Base-by-base conservation (phyloP, 495 filamentous ascomycete species). In the Daldinia bambusicola region DNA sequence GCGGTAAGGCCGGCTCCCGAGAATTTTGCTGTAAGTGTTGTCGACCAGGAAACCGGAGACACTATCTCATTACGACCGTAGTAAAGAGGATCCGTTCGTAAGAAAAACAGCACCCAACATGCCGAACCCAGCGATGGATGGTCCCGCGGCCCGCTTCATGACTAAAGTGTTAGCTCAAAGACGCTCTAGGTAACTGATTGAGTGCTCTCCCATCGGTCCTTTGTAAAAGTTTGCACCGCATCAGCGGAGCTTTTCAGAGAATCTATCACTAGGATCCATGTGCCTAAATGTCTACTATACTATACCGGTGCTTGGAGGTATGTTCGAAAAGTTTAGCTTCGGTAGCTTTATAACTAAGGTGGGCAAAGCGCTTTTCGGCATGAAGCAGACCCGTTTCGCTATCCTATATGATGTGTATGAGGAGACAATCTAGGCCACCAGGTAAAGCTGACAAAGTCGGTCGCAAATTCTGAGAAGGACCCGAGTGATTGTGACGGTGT, bases 111-210 rank as follows among this genome's bases (percentile, higher is more conserved):
- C 60, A 68, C 41, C 40, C 20, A 58, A 61, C 48, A 16, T 55
- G 52, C 65, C 43, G 55, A 70, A 67, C 60, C 64, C 58, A 51
- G 50, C 20, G 48, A 59, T 67, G 61, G 32, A 61, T 72, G 48
- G 60, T 65, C 64, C 65, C 53, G 64, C 63, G 69, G 59, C 69
- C 69, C 69, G 69, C 63, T 67, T 63, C 70, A 57, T 68, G 65
- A 65, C 70, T 65, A 65, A 64, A 68, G n/a, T 57, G 10, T 45
- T 61, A 72, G 38, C 13, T 57, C 36, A 37, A 31, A 50, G 38
- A 70, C 26, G 18, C 16, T n/a, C 45, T 37, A 55, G 14, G 31
- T 20, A 56, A 7, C 57, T 32, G 62, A 48, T 66, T 41, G 16
- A 20, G 53, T 50, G n/a, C 20, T 56, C 59, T 56, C n/a, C 32